A percentile compares a stretch with the other conserved stretches of the same genome.
phyloP scores from a whole-genome alignment of 2,329 filamentous ascomycete species.

The Cercospora sp. region DNA sequence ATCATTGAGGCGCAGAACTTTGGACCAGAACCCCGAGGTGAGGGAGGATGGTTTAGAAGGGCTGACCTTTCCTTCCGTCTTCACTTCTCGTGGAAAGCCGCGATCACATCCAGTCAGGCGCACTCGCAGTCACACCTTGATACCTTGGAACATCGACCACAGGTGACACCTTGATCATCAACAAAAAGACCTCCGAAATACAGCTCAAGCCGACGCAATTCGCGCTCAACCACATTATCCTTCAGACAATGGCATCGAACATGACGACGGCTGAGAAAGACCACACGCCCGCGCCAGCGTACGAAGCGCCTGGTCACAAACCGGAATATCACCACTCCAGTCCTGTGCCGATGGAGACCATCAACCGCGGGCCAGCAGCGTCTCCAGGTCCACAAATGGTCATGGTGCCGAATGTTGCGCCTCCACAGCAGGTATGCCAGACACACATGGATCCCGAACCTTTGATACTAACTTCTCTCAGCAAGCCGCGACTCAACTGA shows the following conservation, averaged over 20 bases:
- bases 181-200: background rate
- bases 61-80: background rate
- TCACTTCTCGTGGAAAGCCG: background rate
- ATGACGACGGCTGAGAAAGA: background rate
- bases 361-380: background rate
- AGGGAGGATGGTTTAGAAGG: background rate
- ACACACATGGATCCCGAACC: background rate
- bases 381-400: conserved; percentile 15
- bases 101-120: background rate
- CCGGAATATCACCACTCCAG: background rate
- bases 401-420: conserved; percentile 14
- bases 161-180: background rate
- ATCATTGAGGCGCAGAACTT: conserved; percentile 7
- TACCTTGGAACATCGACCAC: background rate
- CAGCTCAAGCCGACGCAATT: background rate
- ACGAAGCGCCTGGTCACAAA: background rate
- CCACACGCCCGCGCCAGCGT: conserved; percentile 1
- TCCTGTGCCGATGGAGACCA: background rate
- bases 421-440: conserved; percentile 8
- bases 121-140: background rate
- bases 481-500: conserved; percentile 6
- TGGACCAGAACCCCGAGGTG: background rate
- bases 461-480: background rate
- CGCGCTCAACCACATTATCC: background rate
- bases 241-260: background rate